phyloP scores from a whole-genome alignment of 1,284 basidiomycete genomes.

The Cronartium quercuum region DNA sequence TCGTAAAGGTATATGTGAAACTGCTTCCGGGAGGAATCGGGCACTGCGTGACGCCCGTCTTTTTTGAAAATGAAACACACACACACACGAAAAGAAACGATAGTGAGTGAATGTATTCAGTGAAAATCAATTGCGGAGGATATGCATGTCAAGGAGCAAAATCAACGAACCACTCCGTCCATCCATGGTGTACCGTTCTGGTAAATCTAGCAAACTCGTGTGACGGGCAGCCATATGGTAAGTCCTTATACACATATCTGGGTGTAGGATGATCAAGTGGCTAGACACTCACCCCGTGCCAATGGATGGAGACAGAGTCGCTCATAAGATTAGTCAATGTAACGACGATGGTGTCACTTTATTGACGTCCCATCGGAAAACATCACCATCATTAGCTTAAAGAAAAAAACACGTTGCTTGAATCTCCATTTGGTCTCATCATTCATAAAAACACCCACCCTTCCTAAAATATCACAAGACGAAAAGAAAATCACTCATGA shows the following conservation, averaged over 20 bases:
- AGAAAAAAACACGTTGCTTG: background rate
- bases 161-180: conserved; percentile 50
- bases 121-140: background rate
- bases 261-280: no score
- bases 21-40: conserved; percentile 54
- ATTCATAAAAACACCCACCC: background rate
- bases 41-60: conserved; percentile 52
- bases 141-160: conserved; percentile 43
- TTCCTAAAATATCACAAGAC: no score
- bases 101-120: background rate
- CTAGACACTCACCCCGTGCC: conserved; percentile 45
- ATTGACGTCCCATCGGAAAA: background rate
- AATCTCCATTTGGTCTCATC: background rate
- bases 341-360: conserved; percentile 44
- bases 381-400: background rate
- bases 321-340: conserved; percentile 44
- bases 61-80: background rate
- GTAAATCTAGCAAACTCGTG: background rate
- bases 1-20: conserved; percentile 55
- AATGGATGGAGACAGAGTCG: conserved; percentile 45
- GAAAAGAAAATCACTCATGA: background rate
- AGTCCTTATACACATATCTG: no score
- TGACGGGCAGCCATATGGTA: no score
- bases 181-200: conserved; percentile 46
- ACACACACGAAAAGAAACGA: background rate